A percentile compares a stretch with the other conserved stretches of the same genome.
These are phyloP conservation scores for Anaeromyces robustus DNA, from an alignment of 192 early-diverging fungal genomes.

Conservation along the genomic window DNA sequence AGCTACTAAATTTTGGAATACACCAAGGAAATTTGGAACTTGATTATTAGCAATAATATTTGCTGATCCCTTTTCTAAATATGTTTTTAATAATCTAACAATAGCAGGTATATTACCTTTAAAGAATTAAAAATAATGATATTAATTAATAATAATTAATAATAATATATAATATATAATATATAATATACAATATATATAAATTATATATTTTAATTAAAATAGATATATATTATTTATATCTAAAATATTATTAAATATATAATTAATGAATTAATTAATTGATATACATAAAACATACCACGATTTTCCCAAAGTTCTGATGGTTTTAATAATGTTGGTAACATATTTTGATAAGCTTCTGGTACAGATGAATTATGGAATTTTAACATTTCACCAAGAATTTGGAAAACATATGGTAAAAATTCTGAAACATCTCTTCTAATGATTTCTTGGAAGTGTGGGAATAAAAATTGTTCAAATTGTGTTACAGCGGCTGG, in stretches of 20 bases:
- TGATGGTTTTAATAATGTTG: slow-evolving; percentile 62
- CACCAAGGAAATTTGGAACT: slow-evolving; percentile 72
- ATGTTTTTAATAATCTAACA: slow-evolving; percentile 73
- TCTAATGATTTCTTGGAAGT: slow-evolving; percentile 76
- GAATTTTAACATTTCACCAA: slow-evolving; percentile 70
- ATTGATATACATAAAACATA: slow-evolving; percentile 2
- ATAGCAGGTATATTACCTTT: slow-evolving; percentile 86
- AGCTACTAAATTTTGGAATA: slow-evolving; percentile 80
- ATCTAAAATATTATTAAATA: no score
- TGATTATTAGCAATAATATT: slow-evolving; percentile 53
- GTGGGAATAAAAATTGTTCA: slow-evolving; percentile 69
- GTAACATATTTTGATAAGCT: slow-evolving; percentile 55
- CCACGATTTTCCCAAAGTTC: slow-evolving; percentile 69
- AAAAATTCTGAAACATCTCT: slow-evolving; percentile 81
- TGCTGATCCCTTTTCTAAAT: slow-evolving; percentile 54
- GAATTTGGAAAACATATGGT: slow-evolving; percentile 94
- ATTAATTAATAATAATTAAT: neutral
- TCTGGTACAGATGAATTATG: slow-evolving; percentile 54
- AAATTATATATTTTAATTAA: no score
- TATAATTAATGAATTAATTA: no score
- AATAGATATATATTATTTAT: no score
- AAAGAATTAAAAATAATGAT: neutral
- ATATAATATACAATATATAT: no score
- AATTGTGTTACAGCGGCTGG: slow-evolving; percentile 56
- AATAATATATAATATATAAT: no score